phyloP scores from a whole-genome alignment of 2,329 filamentous ascomycete genomes.

The Fusarium sp. region DNA sequence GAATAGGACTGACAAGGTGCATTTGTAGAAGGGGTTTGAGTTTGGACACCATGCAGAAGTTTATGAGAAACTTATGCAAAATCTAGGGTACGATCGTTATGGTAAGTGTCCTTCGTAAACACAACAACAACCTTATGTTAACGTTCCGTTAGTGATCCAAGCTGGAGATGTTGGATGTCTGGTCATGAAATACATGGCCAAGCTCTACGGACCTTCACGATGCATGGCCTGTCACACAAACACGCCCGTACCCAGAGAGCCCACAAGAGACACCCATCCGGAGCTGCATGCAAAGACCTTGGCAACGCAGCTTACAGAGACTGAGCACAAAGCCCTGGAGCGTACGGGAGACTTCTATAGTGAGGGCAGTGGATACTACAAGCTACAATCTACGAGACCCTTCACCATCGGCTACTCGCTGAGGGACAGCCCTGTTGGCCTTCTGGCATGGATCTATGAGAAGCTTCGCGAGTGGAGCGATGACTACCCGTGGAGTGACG shows the following conservation, averaged over 20 bases:
- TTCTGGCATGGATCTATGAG: slow-evolving; percentile 84
- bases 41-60: slow-evolving; percentile 9
- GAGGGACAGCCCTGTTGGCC: slow-evolving; percentile 73
- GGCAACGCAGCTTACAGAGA: not conserved
- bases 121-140: not conserved
- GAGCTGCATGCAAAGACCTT: not conserved
- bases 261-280: not conserved
- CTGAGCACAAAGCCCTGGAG: not conserved
- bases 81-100: slow-evolving; percentile 15
- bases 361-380: slow-evolving; percentile 6
- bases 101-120: not conserved
- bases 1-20: not conserved
- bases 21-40: not conserved
- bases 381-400: slow-evolving; percentile 8
- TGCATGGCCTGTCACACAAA: slow-evolving; percentile 16
- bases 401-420: slow-evolving; percentile 41
- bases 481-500: slow-evolving; percentile 76
- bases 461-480: slow-evolving; percentile 84
- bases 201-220: slow-evolving; percentile 1
- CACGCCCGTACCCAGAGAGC: not conserved
- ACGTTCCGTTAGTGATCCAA: slow-evolving; percentile 2
- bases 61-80: slow-evolving; percentile 21
- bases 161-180: slow-evolving; percentile 18
- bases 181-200: slow-evolving; percentile 5
- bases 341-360: slow-evolving; percentile 24